These are phyloP conservation scores for Trametes gibbosa DNA, from an alignment of 768 basidiomycete species.

Conservation along the genomic window DNA sequence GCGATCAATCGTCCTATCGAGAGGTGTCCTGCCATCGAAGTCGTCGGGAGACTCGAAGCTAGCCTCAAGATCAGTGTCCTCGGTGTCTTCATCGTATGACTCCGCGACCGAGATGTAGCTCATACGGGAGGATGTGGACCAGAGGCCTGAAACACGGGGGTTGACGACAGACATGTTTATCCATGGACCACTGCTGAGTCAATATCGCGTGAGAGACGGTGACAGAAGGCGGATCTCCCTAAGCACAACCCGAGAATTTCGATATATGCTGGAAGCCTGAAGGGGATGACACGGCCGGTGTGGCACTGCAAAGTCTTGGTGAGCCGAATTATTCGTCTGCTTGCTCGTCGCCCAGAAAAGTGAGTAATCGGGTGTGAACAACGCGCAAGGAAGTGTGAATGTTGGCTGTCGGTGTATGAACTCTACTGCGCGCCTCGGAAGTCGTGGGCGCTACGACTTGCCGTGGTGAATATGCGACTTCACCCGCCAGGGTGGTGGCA, in stretches of 20 bases:
- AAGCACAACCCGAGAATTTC: not conserved
- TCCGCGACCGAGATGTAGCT: slow-evolving; percentile 34
- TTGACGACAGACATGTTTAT: slow-evolving; percentile 17
- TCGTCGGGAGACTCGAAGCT: slow-evolving; percentile 28
- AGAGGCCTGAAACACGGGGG: slow-evolving; percentile 50
- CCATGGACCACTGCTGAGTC: slow-evolving; percentile 17
- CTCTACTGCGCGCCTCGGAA: no score
- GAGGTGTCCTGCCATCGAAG: slow-evolving; percentile 37
- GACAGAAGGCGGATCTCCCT: slow-evolving; percentile 1
- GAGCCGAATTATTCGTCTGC: not conserved
- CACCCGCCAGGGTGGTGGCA: no score
- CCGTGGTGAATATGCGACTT: no score
- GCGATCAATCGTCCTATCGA: slow-evolving; percentile 85
- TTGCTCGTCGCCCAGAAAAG: not conserved
- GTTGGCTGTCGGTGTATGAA: not conserved
- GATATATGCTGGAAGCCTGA: not conserved
- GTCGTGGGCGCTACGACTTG: no score
- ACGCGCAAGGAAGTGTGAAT: not conserved
- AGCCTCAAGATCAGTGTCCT: slow-evolving; percentile 29
- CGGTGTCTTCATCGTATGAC: slow-evolving; percentile 28
- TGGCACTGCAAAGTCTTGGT: not conserved
- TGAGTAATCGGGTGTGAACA: not conserved
- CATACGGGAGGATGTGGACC: slow-evolving; percentile 38
- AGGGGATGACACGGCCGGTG: not conserved
- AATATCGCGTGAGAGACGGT: slow-evolving; percentile 3